Conservation (phyloP, 495 filamentous ascomycete species). For the Xylaria venustula region DNA sequence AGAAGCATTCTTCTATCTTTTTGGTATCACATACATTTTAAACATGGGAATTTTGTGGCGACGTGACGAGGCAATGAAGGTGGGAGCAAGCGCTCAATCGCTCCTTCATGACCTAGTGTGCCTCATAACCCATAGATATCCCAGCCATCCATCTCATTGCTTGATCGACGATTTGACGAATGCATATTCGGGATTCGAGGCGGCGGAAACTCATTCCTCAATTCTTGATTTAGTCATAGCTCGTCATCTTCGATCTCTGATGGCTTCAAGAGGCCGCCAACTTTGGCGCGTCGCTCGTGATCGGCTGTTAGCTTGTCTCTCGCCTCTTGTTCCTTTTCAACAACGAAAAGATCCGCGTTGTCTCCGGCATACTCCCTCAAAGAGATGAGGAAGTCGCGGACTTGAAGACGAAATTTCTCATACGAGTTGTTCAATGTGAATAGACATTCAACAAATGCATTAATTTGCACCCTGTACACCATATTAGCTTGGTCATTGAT, state of each 20-base stretch:
- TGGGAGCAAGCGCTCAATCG: background rate
- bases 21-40: constrained; percentile 21
- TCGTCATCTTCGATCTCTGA: constrained; percentile 94
- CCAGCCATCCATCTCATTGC: constrained; percentile 49
- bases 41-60: constrained; percentile 1
- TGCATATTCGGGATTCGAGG: constrained; percentile 17
- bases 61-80: background rate
- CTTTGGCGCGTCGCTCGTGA: constrained; percentile 83
- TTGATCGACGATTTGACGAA: constrained; percentile 10
- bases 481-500: constrained; percentile 34
- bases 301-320: constrained; percentile 77
- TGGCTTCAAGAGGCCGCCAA: constrained; percentile 88
- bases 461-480: constrained; percentile 70
- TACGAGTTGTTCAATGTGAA: constrained; percentile 80
- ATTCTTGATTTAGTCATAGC: constrained; percentile 75
- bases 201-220: constrained; percentile 57
- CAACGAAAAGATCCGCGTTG: constrained; percentile 90
- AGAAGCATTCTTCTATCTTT: constrained; percentile 17
- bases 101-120: background rate
- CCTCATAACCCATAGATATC: constrained; percentile 51
- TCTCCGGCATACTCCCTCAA: constrained; percentile 93
- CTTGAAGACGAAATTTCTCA: constrained; percentile 85
- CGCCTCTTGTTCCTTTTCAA: constrained; percentile 85
- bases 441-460: constrained; percentile 79
- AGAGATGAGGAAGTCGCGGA: constrained; percentile 96